Conservation (phyloP, 1,284 basidiomycete genomes). For the Sanghuangporus sanghuang region DNA sequence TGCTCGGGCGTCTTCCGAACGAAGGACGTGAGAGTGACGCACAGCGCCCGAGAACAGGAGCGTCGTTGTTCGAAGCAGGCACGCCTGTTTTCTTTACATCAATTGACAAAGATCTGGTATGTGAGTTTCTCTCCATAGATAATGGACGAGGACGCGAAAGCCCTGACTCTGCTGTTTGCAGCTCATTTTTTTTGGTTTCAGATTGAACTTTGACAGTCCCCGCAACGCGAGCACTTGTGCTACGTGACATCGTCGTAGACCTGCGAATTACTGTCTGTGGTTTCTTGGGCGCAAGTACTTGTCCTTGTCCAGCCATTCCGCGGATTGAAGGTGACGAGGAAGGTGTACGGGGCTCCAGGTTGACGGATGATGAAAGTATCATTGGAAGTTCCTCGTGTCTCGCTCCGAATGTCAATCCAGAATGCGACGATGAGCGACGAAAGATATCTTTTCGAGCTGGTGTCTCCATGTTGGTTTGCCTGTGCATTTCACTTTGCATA, state of each 20-base stretch:
- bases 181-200: background rate
- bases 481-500: background rate
- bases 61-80: background rate
- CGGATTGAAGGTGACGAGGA: conserved; percentile 1
- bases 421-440: background rate
- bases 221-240: background rate
- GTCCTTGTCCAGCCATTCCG: background rate
- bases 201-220: background rate
- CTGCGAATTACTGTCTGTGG: background rate
- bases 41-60: background rate
- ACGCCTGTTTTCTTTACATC: background rate
- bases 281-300: conserved; percentile 8
- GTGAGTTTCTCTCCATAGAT: background rate
- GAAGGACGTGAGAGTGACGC: background rate
- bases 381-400: background rate
- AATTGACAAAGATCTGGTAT: background rate
- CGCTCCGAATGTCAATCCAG: background rate
- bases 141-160: background rate
- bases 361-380: background rate
- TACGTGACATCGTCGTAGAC: background rate
- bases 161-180: background rate
- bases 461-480: background rate
- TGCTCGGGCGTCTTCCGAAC: background rate
- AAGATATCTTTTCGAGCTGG: background rate
- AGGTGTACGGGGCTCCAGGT: conserved; percentile 4